phyloP scores from a whole-genome alignment of 2,329 filamentous ascomycete genomes.

The Pseudocercospora fuligena region DNA sequence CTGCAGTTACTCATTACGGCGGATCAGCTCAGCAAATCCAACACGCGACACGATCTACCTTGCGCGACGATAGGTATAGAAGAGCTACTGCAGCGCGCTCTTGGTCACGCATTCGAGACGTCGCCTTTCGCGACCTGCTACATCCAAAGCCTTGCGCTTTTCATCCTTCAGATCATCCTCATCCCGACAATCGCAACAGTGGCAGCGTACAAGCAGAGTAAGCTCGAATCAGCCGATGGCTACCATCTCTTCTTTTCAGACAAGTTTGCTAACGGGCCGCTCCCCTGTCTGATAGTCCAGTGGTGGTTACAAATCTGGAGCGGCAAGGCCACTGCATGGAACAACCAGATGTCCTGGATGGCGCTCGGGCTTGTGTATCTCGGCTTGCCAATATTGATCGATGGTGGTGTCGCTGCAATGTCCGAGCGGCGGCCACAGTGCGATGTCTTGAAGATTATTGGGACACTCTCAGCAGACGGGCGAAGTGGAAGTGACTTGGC shows the following conservation, averaged over 20 bases:
- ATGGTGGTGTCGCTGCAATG: not conserved
- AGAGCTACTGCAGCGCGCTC: not conserved
- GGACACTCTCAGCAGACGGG: not conserved
- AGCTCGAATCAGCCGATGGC: no score
- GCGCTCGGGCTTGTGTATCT: not conserved
- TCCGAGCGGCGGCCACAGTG: not conserved
- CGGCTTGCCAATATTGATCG: not conserved
- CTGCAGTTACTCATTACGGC: not conserved
- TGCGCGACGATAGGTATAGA: not conserved
- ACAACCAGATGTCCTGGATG: not conserved
- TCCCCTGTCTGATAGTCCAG: no score
- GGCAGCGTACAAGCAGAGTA: no score
- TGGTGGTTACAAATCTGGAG: no score
- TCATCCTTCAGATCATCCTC: no score
- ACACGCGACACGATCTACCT: not conserved
- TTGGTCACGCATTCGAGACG: not conserved
- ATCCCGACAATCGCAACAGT: no score
- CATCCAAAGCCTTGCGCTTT: not conserved
- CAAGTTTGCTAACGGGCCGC: no score
- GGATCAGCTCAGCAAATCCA: not conserved
- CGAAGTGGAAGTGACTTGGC: not conserved
- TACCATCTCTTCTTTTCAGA: no score
- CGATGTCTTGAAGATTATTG: slow-evolving; percentile 4
- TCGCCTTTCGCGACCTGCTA: not conserved
- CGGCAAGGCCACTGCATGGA: no score